Evolutionary conservation across 1,284 basidiomycete genomes (phyloP).

Genomic region (Golubevia sp.): DNA sequence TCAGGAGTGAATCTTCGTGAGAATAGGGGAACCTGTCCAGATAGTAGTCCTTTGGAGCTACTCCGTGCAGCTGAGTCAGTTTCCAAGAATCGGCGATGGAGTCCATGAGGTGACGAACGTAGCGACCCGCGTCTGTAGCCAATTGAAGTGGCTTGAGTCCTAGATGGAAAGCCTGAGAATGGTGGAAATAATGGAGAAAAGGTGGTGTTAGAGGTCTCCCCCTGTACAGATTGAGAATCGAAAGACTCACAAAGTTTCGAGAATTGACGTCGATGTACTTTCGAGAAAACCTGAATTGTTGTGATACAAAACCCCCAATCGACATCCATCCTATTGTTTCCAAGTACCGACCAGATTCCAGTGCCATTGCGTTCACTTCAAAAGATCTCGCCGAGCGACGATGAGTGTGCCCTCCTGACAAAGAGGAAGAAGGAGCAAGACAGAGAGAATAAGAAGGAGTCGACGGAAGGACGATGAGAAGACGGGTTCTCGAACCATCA

Average conservation of each 20-base stretch:
- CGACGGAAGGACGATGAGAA: no score
- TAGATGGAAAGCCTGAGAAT: no score
- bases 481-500: no score
- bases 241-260: constrained; percentile 31
- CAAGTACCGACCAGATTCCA: constrained; percentile 55
- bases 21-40: constrained; percentile 41
- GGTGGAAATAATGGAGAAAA: not conserved
- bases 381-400: not conserved
- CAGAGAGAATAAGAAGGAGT: no score
- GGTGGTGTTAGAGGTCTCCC: no score
- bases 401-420: not conserved
- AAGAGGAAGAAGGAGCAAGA: no score
- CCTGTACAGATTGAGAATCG: not conserved
- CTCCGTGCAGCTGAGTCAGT: constrained; percentile 41
- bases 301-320: constrained; percentile 11
- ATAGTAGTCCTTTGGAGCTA: constrained; percentile 53
- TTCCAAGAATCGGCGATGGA: constrained; percentile 45
- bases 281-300: constrained; percentile 31
- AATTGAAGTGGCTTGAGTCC: no score
- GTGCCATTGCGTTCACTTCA: constrained; percentile 27
- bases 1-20: constrained; percentile 35
- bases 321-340: constrained; percentile 58
- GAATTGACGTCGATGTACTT: constrained; percentile 57
- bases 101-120: not conserved
- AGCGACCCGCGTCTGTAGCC: no score